Percentiles rank a stretch among this genome's conserved stretches.
phyloP scores from a whole-genome alignment of 2,329 filamentous ascomycete species.

The Ascochyta lentis region DNA sequence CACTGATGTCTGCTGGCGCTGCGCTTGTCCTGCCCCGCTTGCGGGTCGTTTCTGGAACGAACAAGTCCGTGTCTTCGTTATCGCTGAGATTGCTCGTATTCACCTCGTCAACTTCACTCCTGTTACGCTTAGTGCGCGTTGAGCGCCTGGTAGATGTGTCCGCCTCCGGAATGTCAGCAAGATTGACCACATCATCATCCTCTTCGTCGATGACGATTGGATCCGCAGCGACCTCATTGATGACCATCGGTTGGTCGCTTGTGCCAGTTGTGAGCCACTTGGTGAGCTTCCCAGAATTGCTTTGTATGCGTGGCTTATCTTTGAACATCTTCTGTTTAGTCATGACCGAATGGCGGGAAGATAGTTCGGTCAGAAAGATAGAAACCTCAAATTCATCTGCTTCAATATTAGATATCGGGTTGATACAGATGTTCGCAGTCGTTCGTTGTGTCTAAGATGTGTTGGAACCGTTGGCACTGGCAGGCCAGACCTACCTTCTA shows the following conservation, averaged over 20 bases:
- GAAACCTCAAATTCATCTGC: constrained; percentile 94
- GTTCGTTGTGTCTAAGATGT: neutral
- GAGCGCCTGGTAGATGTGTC: constrained; percentile 21
- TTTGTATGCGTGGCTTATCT: constrained; percentile 53
- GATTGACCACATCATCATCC: constrained; percentile 60
- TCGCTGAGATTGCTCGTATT: constrained; percentile 25
- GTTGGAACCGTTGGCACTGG: neutral
- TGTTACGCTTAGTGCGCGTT: constrained; percentile 24
- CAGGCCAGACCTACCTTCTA: constrained; percentile 67
- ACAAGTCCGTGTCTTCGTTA: constrained; percentile 45
- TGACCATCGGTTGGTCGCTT: constrained; percentile 51
- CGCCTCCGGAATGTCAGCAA: constrained; percentile 65
- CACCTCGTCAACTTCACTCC: constrained; percentile 18
- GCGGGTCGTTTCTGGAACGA: constrained; percentile 22
- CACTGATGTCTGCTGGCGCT: constrained; percentile 16
- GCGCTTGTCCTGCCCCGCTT: constrained; percentile 32
- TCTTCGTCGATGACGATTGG: constrained; percentile 60
- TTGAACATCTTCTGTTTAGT: constrained; percentile 79
- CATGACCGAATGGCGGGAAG: constrained; percentile 83
- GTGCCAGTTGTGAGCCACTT: constrained; percentile 52
- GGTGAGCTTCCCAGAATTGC: constrained; percentile 56
- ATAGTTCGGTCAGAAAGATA: constrained; percentile 88
- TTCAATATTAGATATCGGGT: constrained; percentile 22
- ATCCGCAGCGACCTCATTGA: constrained; percentile 54
- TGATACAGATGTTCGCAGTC: constrained; percentile 12